These are phyloP conservation scores for Coccomyxa sp. DNA, from an alignment of 139 green algal genomes.

Conservation along the genomic window DNA sequence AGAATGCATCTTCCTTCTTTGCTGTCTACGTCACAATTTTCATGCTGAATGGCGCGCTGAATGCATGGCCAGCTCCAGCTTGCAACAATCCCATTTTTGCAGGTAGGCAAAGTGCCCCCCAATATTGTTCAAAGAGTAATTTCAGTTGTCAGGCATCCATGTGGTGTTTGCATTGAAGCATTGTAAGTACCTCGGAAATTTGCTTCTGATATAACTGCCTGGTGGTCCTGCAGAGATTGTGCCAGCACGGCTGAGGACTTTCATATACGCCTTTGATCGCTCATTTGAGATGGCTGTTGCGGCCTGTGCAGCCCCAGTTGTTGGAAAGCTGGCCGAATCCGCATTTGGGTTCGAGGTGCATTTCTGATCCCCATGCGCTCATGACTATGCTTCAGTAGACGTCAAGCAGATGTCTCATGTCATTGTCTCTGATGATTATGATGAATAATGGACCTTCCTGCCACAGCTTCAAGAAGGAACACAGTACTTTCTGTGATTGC, in stretches of 20 bases:
- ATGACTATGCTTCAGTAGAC: too few species aligned
- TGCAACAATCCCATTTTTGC: slow-evolving; percentile 66
- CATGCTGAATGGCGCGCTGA: neutral
- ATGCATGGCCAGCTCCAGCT: neutral
- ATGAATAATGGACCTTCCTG: neutral
- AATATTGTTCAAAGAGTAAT: neutral
- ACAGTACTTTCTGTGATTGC: neutral
- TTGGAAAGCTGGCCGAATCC: slow-evolving; percentile 46
- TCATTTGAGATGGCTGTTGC: slow-evolving; percentile 32
- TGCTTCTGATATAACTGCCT: too few species aligned
- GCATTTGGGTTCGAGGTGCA: slow-evolving; percentile 46
- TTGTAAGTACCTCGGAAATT: neutral
- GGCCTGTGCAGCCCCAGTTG: slow-evolving; percentile 49
- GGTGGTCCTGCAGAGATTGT: slow-evolving; percentile 57
- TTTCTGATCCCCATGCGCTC: neutral
- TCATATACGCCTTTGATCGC: slow-evolving; percentile 77
- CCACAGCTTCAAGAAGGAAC: neutral
- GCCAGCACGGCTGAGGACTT: slow-evolving; percentile 51
- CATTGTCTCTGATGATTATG: neutral
- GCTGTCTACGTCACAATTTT: neutral
- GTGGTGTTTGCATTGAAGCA: neutral
- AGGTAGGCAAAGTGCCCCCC: neutral
- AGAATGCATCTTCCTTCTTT: neutral
- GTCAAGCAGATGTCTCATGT: too few species aligned
- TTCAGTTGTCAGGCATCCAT: neutral